Base-by-base conservation (phyloP, 208 protist species). In the Leishmania aethiopica region DNA sequence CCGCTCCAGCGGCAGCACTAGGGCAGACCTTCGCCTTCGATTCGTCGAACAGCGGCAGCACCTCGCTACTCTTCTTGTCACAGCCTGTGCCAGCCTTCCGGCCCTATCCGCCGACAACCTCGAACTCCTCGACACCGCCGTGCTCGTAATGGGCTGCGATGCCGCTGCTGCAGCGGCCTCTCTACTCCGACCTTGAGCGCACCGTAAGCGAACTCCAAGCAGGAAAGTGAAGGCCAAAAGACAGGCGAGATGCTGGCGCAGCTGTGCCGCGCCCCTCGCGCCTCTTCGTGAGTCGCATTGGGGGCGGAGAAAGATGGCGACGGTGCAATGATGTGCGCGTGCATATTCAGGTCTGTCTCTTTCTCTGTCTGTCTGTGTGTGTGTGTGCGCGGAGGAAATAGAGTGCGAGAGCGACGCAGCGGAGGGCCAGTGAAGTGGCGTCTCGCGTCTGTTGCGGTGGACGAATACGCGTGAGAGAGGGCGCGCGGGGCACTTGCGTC, bases 171-270 rank as follows among this genome's bases (percentile, higher is more conserved):
- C 64, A 22, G 64, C 64, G 19, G 40, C 10, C 37, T 72, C 40
- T 72, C 11, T 17, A 40, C 37, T 11, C 37, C 15, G 11, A 47
- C 37, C 11, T 49, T 15, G 66, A 15, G 8, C 4, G 13, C 4
- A 13, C 66, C 15, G 66, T 72, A 47, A 72, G 37, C 19, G 66
- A 7, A 72, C 66, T 3, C 42, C 5, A 7, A 71, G 19, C 13
- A 49, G 6, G 57, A 74, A 70, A 69, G 77, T 60, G 62, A 55
- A 10, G 47, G 74, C 32, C 67, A 67, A 42, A 79, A 67, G 67
- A 25, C 47, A 55, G 79, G 42, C 47, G 78, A 80, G 51, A 40
- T 86, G 66, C 78, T 82, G 28, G 57, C 19, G 6, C 37, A 80
- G 72, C 53, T 82, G 32, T 25, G 62, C 17, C 59, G 49, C 37